Percentiles rank a stretch among this genome's conserved stretches.
These are phyloP conservation scores for Pestalotiopsis fici DNA, from an alignment of 2,329 filamentous ascomycete species.

Conservation along the genomic window DNA sequence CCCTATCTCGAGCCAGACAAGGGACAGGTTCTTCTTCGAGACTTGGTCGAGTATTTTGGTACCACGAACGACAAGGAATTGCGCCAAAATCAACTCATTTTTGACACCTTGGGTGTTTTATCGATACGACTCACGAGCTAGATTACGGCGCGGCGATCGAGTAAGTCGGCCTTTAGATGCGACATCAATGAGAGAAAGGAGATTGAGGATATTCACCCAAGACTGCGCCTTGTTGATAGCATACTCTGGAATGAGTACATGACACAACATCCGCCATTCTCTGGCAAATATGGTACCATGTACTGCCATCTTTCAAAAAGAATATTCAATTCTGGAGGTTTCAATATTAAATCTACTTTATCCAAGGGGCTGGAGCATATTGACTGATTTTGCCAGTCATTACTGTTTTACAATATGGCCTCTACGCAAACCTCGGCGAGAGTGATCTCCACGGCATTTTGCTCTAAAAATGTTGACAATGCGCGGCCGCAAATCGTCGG, in stretches of 20 bases:
- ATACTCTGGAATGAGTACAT: conserved; percentile 10
- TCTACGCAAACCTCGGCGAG: too few species aligned
- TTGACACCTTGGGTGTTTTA: conserved; percentile 7
- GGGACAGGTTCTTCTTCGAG: conserved; percentile 14
- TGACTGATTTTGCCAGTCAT: too few species aligned
- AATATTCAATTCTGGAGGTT: conserved; percentile 12
- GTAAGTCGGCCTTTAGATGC: conserved; percentile 7
- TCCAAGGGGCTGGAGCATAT: too few species aligned
- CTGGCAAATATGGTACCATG: conserved; percentile 6
- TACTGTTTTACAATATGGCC: too few species aligned
- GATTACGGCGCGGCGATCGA: conserved; percentile 6
- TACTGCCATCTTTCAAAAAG: conserved; percentile 9
- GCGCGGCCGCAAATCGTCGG: too few species aligned
- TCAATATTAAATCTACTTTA: neutral
- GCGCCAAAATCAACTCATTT: neutral
- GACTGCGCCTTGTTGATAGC: neutral
- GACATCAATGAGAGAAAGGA: conserved; percentile 7
- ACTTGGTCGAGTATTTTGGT: conserved; percentile 10
- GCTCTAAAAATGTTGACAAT: too few species aligned
- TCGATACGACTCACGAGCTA: conserved; percentile 6
- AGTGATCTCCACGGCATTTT: too few species aligned
- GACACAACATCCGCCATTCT: conserved; percentile 11
- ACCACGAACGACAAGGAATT: neutral
- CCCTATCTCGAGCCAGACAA: conserved; percentile 19
- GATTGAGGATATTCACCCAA: neutral